Evolutionary conservation across 1,284 basidiomycete species (phyloP).

Genomic region (Dichomitus squalens): DNA sequence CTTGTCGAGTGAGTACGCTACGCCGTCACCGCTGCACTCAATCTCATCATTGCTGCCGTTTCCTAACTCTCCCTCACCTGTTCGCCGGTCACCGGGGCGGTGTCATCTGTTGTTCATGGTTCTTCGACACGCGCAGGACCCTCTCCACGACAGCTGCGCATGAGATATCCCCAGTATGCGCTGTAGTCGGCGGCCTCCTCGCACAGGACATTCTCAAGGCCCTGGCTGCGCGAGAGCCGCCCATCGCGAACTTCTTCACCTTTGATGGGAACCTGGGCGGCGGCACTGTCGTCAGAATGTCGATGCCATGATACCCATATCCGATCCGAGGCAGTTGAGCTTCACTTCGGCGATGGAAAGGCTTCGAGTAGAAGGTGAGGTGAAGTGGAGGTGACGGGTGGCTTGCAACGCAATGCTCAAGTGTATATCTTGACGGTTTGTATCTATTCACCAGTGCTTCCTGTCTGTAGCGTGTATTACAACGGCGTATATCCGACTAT

Average conservation of each 20-base stretch:
- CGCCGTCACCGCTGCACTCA: background rate
- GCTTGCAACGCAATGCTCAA: background rate
- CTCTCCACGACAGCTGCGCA: conserved; percentile 72
- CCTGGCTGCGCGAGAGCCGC: conserved; percentile 86
- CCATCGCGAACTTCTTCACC: conserved; percentile 91
- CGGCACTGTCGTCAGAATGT: conserved; percentile 64
- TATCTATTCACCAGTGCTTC: background rate
- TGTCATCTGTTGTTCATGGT: background rate
- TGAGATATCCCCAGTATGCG: conserved; percentile 89
- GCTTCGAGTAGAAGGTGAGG: no score
- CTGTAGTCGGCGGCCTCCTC: conserved; percentile 91
- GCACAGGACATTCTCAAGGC: conserved; percentile 95
- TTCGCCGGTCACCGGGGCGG: background rate
- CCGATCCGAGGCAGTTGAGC: background rate
- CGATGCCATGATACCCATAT: conserved; percentile 38
- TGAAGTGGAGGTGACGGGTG: background rate
- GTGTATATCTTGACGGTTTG: background rate
- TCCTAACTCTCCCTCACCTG: background rate
- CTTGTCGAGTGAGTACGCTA: conserved; percentile 57
- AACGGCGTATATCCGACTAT: conserved; percentile 26
- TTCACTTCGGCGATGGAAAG: no score
- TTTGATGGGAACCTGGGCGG: conserved; percentile 84
- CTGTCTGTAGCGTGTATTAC: conserved; percentile 17
- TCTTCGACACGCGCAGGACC: conserved; percentile 43
- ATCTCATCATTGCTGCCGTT: background rate